Evolutionary conservation across 371 early-diverging fungal species (phyloP).

Genomic region (Thermomucor indicae-seudaticae): DNA sequence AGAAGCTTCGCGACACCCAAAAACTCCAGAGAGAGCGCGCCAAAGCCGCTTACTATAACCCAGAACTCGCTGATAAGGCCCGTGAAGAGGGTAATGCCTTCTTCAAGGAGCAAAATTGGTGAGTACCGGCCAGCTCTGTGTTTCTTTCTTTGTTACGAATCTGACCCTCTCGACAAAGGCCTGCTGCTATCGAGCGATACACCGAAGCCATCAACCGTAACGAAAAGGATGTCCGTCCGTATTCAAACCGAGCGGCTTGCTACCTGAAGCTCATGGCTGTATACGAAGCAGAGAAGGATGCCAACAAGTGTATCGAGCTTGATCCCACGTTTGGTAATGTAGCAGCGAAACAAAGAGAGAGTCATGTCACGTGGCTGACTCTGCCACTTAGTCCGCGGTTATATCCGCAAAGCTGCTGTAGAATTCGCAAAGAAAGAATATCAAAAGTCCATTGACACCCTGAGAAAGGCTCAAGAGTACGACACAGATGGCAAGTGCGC

Average conservation of each 20-base stretch:
- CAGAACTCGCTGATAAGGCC: slow-evolving; percentile 83
- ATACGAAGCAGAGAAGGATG: slow-evolving; percentile 94
- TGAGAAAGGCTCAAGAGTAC: slow-evolving; percentile 70
- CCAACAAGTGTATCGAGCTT: slow-evolving; percentile 81
- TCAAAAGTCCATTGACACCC: slow-evolving; percentile 78
- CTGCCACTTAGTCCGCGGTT: slow-evolving; percentile 73
- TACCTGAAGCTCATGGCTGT: slow-evolving; percentile 94
- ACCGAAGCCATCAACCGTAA: slow-evolving; percentile 97
- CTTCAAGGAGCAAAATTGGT: slow-evolving; percentile 86
- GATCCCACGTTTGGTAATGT: slow-evolving; percentile 81
- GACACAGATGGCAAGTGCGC: slow-evolving; percentile 83
- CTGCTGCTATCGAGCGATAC: slow-evolving; percentile 91
- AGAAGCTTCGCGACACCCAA: slow-evolving; percentile 86
- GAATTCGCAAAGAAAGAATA: slow-evolving; percentile 87
- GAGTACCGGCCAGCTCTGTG: slow-evolving; percentile 2
- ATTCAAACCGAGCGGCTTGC: slow-evolving; percentile 96
- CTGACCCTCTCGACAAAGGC: slow-evolving; percentile 18
- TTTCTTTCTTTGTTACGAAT: background rate
- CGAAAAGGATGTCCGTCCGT: slow-evolving; percentile 84
- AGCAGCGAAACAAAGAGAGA: background rate
- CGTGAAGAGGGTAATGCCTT: slow-evolving; percentile 92
- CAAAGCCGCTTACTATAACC: slow-evolving; percentile 84
- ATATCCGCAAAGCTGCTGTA: slow-evolving; percentile 95
- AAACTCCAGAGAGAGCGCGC: slow-evolving; percentile 75
- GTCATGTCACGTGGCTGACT: background rate